These are phyloP conservation scores for Mycena maculata DNA, from an alignment of 768 basidiomycete genomes.

Conservation along the genomic window DNA sequence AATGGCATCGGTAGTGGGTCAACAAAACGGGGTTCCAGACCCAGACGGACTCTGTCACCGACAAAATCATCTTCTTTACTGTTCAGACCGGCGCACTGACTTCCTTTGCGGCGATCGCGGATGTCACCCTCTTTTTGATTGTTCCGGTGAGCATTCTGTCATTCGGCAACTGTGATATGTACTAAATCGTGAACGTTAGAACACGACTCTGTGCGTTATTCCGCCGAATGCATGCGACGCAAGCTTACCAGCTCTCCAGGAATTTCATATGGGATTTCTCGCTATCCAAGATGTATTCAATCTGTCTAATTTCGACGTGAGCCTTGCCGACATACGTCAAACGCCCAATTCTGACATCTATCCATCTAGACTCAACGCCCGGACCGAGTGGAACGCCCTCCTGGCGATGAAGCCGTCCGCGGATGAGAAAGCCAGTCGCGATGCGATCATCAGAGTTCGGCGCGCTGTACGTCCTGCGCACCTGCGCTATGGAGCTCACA, in stretches of 20 bases:
- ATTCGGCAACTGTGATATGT: no score
- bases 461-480: no score
- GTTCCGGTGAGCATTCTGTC: constrained; percentile 15
- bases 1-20: constrained; percentile 20
- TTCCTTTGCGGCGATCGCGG: constrained; percentile 30
- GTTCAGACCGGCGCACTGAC: constrained; percentile 34
- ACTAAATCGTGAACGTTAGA: background rate
- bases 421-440: background rate
- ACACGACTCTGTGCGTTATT: constrained; percentile 16
- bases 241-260: background rate
- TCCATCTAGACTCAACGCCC: constrained; percentile 26
- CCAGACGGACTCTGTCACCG: constrained; percentile 31
- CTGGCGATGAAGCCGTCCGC: constrained; percentile 2
- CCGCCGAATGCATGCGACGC: no score
- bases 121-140: constrained; percentile 23
- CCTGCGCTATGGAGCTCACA: no score
- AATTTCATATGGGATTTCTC: constrained; percentile 35
- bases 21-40: constrained; percentile 33
- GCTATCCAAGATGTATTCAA: constrained; percentile 26
- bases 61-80: constrained; percentile 33
- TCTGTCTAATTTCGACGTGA: constrained; percentile 31
- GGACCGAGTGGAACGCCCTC: constrained; percentile 30
- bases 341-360: no score
- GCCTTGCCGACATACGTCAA: background rate
- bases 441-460: constrained; percentile 28